Conservation (phyloP, 2,329 filamentous ascomycete genomes). For the Sclerotinia nivalis region DNA sequence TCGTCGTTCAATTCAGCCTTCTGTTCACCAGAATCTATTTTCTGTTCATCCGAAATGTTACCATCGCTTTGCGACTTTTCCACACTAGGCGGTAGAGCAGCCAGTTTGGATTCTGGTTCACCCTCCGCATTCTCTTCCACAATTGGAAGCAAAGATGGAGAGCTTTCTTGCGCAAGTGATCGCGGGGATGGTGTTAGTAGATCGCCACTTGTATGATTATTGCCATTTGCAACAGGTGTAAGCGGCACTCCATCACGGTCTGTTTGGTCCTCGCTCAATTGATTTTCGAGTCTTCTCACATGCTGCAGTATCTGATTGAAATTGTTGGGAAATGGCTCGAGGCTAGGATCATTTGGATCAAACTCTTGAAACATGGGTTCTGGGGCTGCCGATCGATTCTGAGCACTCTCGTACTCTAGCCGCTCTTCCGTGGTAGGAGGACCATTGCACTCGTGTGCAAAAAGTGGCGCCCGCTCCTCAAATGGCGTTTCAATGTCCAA, state of each 20-base stretch:
- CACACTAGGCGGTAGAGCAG: conserved; percentile 18
- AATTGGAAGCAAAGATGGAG: conserved; percentile 35
- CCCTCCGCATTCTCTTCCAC: conserved; percentile 32
- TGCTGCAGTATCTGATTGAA: conserved; percentile 34
- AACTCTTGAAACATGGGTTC: conserved; percentile 24
- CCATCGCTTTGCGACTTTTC: conserved; percentile 1
- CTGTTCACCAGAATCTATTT: neutral
- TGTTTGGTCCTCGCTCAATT: conserved; percentile 33
- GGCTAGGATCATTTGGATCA: conserved; percentile 37
- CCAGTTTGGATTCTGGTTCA: conserved; percentile 22
- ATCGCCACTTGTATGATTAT: conserved; percentile 16
- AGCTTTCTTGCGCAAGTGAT: conserved; percentile 27
- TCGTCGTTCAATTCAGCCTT: neutral
- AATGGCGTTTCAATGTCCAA: conserved; percentile 27
- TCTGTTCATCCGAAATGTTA: conserved; percentile 1
- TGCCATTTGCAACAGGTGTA: conserved; percentile 29
- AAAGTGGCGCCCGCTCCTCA: conserved; percentile 38
- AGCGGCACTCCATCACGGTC: conserved; percentile 28
- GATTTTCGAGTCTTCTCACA: conserved; percentile 32
- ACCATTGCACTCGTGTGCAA: conserved; percentile 36
- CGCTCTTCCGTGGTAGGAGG: conserved; percentile 30
- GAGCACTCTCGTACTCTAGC: neutral
- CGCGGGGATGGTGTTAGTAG: conserved; percentile 25
- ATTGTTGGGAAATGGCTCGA: conserved; percentile 38
- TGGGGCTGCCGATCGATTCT: neutral